Evolutionary conservation across 768 basidiomycete genomes (phyloP), one percentile per base, ranked within the genome.

Genomic region (Pluteus cervinus): DNA sequence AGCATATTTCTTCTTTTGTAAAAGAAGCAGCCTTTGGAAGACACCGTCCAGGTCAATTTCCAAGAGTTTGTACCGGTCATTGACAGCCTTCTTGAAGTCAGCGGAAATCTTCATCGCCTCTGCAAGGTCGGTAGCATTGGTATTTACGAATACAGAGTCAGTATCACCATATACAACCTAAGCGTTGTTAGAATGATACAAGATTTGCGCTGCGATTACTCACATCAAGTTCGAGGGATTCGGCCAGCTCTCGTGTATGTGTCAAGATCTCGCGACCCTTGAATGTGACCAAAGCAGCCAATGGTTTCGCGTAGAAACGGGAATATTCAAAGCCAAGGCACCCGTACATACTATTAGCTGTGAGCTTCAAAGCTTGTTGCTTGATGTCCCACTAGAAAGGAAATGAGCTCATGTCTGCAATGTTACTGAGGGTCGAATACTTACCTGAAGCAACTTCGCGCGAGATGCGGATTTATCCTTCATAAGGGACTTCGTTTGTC

Each of bases 1-100:
- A 0, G 96, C 96, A 48, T 99, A 99, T 62, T 99, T 98, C 71
- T 99, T 99, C 75, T 99, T 99, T 54, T 98, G 94, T 37, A 99
- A 63, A 8, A 99, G 73, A 2, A 99, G 62, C 28, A 99, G 69
- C 1, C 96, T 79, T 52, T 94, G 80, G 67, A 99, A 99, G 24
- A 98, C 75, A 3, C 86, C 80, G 51, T 99, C 94, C 11, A 97
- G 71, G 54, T 99, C 96, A 43, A 99, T 99, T 56, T 99, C 96
- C 31, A 99, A 81, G 16, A 97, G 74, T 55, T 77, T 87, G 65
- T 97, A 98, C 14, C 86, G 79, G 41, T 98, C 90, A 52, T 99
- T 99, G 50, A 98, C 93, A 4, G 83, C 82, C 56, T 90, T 92
- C 66, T 98, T 98, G 73, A 99, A 86, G 25, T 84, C 79, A 4